Conservation (phyloP, 2,329 filamentous ascomycete species). For the Fusarium temperatum region DNA sequence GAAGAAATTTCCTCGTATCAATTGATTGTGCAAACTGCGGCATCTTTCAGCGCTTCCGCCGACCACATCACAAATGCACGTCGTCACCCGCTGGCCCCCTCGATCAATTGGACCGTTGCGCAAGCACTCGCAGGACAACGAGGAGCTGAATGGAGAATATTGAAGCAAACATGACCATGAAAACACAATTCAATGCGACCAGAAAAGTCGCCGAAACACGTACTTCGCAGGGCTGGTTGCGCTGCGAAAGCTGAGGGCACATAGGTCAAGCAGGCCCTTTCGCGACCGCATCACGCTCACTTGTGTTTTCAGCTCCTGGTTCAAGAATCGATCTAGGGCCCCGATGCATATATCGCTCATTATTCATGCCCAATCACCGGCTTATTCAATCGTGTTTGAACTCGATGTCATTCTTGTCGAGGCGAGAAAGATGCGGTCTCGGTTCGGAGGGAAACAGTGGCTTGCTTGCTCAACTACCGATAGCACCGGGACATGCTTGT, state of each 20-base stretch:
- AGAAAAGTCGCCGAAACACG: rapidly evolving
- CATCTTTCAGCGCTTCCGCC: neutral
- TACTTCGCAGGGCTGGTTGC: neutral
- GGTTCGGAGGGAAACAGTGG: neutral
- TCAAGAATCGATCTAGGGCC: neutral
- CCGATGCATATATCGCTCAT: neutral
- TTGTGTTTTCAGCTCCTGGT: neutral
- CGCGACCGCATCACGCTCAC: no score
- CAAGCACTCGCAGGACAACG: neutral
- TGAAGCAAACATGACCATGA: neutral
- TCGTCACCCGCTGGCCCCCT: neutral
- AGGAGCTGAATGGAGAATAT: neutral
- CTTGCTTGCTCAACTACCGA: constrained; percentile 7
- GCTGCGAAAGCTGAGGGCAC: no score
- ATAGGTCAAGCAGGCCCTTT: no score
- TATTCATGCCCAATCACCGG: neutral
- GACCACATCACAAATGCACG: neutral
- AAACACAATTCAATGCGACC: neutral
- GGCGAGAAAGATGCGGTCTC: neutral
- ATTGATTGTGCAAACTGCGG: neutral
- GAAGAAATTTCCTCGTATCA: rapidly evolving
- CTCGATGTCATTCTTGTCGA: neutral
- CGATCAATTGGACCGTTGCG: neutral
- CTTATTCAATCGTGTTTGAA: neutral
- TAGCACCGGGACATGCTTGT: constrained; percentile 3